A percentile compares a stretch with the other conserved stretches of the same genome.
Conservation (phyloP, 345 rosid species). For the Excoecaria agallocha region DNA sequence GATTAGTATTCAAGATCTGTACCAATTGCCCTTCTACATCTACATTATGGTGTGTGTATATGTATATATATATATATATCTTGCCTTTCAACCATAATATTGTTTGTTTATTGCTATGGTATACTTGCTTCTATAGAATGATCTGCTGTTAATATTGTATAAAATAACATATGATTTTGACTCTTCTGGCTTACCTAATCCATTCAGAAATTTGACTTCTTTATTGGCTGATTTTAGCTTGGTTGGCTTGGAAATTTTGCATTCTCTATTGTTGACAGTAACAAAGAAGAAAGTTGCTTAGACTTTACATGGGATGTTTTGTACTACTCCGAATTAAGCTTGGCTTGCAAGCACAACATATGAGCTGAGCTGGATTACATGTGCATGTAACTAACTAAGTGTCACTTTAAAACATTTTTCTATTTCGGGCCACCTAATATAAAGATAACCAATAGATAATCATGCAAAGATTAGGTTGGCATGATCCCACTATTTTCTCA, state of each 20-base stretch:
- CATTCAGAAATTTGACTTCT: not conserved
- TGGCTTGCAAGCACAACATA: conserved; percentile 1
- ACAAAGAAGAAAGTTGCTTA: not conserved
- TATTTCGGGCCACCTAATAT: conserved; percentile 14
- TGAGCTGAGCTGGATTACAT: not conserved
- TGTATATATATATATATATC: no score
- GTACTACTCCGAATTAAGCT: not conserved
- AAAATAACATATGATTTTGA: not conserved
- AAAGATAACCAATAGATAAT: not conserved
- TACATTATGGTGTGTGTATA: no score
- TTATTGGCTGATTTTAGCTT: not conserved
- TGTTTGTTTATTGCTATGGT: no score
- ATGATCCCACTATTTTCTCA: conserved; percentile 15
- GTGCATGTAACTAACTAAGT: no score
- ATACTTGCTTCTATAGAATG: no score
- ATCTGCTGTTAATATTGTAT: not conserved
- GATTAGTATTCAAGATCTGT: not conserved
- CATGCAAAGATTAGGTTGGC: conserved; percentile 25
- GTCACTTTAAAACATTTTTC: not conserved
- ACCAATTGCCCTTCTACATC: not conserved
- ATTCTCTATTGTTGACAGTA: not conserved
- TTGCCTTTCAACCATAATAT: no score
- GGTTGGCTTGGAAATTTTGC: not conserved
- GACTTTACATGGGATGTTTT: not conserved
- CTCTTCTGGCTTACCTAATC: conserved; percentile 16